These are phyloP conservation scores for Oryza longistaminata DNA, from an alignment of 176 grass and related monocot genomes.

Conservation along the genomic window DNA sequence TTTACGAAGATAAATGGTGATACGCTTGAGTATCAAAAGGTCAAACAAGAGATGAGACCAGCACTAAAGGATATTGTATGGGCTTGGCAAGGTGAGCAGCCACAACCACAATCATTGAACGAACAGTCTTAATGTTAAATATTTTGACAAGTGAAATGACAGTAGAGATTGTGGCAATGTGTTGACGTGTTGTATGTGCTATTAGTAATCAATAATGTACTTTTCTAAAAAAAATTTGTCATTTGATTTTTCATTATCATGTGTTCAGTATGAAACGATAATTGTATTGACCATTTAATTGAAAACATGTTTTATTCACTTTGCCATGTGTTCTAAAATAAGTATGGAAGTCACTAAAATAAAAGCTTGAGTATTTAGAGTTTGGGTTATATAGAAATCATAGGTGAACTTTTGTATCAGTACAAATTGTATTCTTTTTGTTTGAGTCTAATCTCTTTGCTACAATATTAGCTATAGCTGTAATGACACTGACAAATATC, in stretches of 20 bases:
- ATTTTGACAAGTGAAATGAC: not conserved
- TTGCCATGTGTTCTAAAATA: not conserved
- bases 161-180: not conserved
- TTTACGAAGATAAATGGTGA: constrained; percentile 73
- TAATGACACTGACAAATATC: not conserved
- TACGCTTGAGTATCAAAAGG: constrained; percentile 72
- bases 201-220: constrained; percentile 11
- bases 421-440: too few species aligned
- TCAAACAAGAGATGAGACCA: constrained; percentile 67
- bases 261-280: not conserved
- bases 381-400: not conserved
- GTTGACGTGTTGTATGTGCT: too few species aligned
- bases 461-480: not conserved
- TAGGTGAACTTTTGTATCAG: too few species aligned
- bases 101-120: not conserved
- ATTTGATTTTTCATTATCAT: constrained; percentile 15
- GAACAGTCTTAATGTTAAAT: not conserved
- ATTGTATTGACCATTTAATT: not conserved
- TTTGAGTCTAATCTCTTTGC: not conserved
- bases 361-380: not conserved
- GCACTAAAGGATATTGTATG: constrained; percentile 87
- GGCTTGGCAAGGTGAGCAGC: constrained; percentile 80
- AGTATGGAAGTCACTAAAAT: not conserved
- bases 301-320: not conserved
- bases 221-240: not conserved